Evolutionary conservation across 176 grass and related monocot species (phyloP), one percentile per base, ranked within the genome.

Genomic region (Zizania latifolia): DNA sequence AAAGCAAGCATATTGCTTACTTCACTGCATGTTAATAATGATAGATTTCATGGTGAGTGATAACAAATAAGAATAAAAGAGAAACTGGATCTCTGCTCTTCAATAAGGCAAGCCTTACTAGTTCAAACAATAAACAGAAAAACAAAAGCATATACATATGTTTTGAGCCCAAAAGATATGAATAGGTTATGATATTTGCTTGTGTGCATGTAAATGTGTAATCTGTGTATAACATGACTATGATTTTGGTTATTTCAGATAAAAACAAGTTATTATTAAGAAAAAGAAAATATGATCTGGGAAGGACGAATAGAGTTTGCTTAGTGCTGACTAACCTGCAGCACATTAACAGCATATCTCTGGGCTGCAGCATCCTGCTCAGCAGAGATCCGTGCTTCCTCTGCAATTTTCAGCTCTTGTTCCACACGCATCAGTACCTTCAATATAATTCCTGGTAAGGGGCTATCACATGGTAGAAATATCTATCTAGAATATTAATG

Each of bases 281-380:
- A 75, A 4, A 65, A 71, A 55, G 32, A 63, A 55, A 60, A 65
- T 30, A 36, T 66, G 30, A 59, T 65, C 17, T 67, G 32, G 37
- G 61, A 34, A 57, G 33, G 66, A 54, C 33, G 59, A 58, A 79
- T 64, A 66, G 65, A 84, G 71, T 19, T 78, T 44, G 38, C n/a
- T n/a, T n/a, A n/a, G n/a, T n/a, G n/a, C 33, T 59, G 59, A 87
- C 76, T 72, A 86, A 99, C 96, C 96, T 99, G 89, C 46, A 99
- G 83, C 44, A 92, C 79, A 84, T 95, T 88, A 51, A 70, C 82
- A 73, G 92, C 92, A 1, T 95, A 94, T 90, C 83, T 90, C 82
- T 99, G 96, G 80, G 92, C 89, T 66, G 82, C 87, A 68, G 92
- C 89, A 86, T 95, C 96, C 86, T 99, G 96, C 77, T 99, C 96